These are phyloP conservation scores for Phytophthora europaea DNA, from an alignment of 352 stramenopile species.

Conservation along the genomic window DNA sequence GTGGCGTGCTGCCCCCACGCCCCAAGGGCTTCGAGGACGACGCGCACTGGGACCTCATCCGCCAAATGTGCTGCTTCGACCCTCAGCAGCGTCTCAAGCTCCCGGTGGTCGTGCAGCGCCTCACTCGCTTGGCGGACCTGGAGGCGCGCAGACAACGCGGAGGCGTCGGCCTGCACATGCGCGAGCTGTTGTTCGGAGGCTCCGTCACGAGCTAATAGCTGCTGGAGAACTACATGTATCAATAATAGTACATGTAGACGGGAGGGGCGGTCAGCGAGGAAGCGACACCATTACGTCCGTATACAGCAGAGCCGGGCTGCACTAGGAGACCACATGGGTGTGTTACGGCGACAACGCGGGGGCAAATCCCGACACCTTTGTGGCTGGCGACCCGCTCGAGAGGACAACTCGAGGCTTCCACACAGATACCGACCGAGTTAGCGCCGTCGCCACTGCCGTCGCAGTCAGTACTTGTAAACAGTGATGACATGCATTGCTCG, in stretches of 20 bases:
- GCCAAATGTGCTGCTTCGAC: conserved; percentile 47
- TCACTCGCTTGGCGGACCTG: conserved; percentile 39
- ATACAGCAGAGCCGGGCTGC: conserved; percentile 22
- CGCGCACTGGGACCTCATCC: conserved; percentile 36
- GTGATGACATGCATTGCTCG: conserved; percentile 2
- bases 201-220: conserved; percentile 27
- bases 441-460: background rate
- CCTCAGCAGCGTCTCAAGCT: conserved; percentile 41
- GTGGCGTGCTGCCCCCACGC: conserved; percentile 31
- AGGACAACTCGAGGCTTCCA: conserved; percentile 8
- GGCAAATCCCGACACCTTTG: conserved; percentile 30
- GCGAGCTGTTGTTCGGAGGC: conserved; percentile 34
- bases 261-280: background rate
- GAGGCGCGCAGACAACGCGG: conserved; percentile 34
- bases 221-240: background rate
- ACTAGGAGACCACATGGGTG: conserved; percentile 33
- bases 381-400: conserved; percentile 15
- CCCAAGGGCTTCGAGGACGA: conserved; percentile 38
- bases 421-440: background rate
- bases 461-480: background rate
- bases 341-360: conserved; percentile 28
- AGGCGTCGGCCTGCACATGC: conserved; percentile 26
- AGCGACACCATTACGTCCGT: conserved; percentile 11
- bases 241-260: conserved; percentile 4
- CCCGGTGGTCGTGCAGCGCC: conserved; percentile 42